Conservation (phyloP, 1,284 basidiomycete genomes). For the Trichosporon faecale region DNA sequence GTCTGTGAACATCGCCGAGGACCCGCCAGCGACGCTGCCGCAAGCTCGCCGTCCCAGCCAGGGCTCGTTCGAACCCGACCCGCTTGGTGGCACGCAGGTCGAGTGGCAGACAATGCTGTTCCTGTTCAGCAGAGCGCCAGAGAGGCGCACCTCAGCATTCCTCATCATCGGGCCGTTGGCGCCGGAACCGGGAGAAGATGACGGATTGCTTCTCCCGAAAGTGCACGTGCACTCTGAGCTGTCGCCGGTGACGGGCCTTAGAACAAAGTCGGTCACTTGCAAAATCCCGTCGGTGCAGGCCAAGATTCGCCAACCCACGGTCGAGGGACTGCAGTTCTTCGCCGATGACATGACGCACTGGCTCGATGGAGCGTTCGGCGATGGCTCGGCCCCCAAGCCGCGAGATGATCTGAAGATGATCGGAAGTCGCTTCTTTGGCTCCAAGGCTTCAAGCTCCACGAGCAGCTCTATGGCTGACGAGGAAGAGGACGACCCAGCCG, state of each 20-base stretch:
- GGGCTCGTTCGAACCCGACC: neutral
- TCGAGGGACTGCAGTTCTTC: constrained; percentile 79
- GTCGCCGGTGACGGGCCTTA: constrained; percentile 18
- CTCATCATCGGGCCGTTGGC: constrained; percentile 43
- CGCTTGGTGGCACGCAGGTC: constrained; percentile 22
- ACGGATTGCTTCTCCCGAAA: constrained; percentile 42
- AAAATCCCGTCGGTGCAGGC: constrained; percentile 66
- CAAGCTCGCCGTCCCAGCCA: neutral
- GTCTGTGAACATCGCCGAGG: constrained; percentile 18
- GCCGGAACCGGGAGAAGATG: constrained; percentile 39
- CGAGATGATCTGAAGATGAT: constrained; percentile 68
- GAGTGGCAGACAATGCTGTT: constrained; percentile 45
- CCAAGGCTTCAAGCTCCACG: constrained; percentile 55
- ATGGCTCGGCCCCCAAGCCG: constrained; percentile 45
- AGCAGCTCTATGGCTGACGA: constrained; percentile 49
- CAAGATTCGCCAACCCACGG: constrained; percentile 56
- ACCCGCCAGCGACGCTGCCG: constrained; percentile 8
- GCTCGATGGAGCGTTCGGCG: constrained; percentile 54
- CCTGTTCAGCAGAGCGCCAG: constrained; percentile 46
- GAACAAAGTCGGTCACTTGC: constrained; percentile 37
- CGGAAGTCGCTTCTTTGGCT: constrained; percentile 75
- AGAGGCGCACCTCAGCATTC: constrained; percentile 40
- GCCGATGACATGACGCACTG: constrained; percentile 76
- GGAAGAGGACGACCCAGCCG: constrained; percentile 35
- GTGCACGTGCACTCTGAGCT: constrained; percentile 49